These are phyloP conservation scores for Sugiyamaella japonica DNA, from an alignment of 1,139 yeast genomes.

Conservation along the genomic window DNA sequence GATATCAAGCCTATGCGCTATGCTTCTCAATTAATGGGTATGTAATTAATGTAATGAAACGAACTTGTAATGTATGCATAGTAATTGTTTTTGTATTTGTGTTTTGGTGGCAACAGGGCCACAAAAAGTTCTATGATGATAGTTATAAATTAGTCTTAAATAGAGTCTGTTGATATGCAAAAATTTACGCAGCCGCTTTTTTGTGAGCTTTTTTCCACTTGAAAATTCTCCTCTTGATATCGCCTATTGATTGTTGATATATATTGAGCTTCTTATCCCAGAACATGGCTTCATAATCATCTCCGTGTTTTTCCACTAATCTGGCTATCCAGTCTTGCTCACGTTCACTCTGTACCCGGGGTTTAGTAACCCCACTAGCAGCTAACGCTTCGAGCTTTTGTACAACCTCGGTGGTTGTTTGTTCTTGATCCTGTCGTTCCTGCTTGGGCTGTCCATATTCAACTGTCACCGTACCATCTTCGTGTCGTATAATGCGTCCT, in stretches of 20 bases:
- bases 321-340: constrained; percentile 71
- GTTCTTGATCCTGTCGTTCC: constrained; percentile 35
- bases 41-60: constrained; percentile 14
- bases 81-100: background rate
- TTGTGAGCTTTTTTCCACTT: constrained; percentile 59
- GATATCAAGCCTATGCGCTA: constrained; percentile 95
- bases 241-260: constrained; percentile 83
- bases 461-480: constrained; percentile 64
- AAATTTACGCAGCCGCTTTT: background rate
- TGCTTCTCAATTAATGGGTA: constrained; percentile 47
- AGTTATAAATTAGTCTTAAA: background rate
- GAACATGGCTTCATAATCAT: constrained; percentile 84
- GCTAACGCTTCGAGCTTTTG: constrained; percentile 71
- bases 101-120: too few species aligned
- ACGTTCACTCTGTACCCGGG: constrained; percentile 63
- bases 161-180: background rate
- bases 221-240: constrained; percentile 62
- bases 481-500: constrained; percentile 77
- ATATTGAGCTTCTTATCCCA: constrained; percentile 87
- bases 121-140: too few species aligned
- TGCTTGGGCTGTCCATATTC: constrained; percentile 57
- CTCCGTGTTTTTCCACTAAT: constrained; percentile 77
- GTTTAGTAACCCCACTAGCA: constrained; percentile 50
- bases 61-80: constrained; percentile 11
- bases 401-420: constrained; percentile 50